Evolutionary conservation across 2,329 filamentous ascomycete species (phyloP), one percentile per base, ranked within the genome.

Genomic region (Stagonosporopsis vannaccii): DNA sequence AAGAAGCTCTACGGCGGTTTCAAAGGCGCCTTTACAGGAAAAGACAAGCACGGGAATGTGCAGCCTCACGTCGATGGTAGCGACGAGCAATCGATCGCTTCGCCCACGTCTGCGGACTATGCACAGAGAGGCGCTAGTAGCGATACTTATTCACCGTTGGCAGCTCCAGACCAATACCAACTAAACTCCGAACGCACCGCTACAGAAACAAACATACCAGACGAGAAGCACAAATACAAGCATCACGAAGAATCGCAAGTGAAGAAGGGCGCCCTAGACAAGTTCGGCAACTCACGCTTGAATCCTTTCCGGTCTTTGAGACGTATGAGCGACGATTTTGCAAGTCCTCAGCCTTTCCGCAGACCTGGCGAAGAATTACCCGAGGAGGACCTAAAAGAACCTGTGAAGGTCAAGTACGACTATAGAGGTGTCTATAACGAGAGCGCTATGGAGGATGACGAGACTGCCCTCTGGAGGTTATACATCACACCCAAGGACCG

Each of bases 401-500:
- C 65, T 11, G 64, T 69, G 7, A 63, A 70, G 26, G 62, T 67
- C 53, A 72, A 67, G 15, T 73, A 77, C 43, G 63, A 76, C 30
- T 65, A 62, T 19, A 52, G 62, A 25, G 68, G 67, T 7, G 54
- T 75, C 8, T 76, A 69, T 57, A 65, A 74, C 23, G 67, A 73
- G n/a, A 59, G 59, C 17, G 62, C 64, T 15, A 45, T 58, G 2
- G 75, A 76, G 54, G 71, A 74, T 20, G 65, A 67, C 41, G 66
- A 75, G 28, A 65, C 71, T 26, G 73, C 90, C 0, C 78, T 85
- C 40, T 99, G 95, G 95, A 87, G 88, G 67, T 89, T 88, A 58
- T 97, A 93, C 77, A 80, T 98, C 46, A 89, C 87, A 69, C 85
- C 86, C 55, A 92, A 90, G 53, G 87, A 97, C 59, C 88, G 95